A percentile compares a stretch with the other conserved stretches of the same genome.
Conservation (phyloP, 2,329 filamentous ascomycete genomes). For the Cladosporium sp. region DNA sequence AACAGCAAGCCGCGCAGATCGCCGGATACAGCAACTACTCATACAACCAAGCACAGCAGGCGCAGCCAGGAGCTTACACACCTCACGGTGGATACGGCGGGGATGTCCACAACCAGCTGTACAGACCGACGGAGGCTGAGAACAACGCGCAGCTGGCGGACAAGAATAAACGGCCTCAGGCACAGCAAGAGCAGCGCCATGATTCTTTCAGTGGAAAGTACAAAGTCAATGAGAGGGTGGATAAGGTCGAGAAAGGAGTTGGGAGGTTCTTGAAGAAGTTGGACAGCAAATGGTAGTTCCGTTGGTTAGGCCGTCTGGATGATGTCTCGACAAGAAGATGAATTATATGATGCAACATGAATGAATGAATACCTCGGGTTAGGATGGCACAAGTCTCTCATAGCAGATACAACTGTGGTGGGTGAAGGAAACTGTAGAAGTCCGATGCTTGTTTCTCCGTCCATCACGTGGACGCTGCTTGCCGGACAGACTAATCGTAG, state of each 20-base stretch:
- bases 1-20: conserved; percentile 19
- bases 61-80: conserved; percentile 13
- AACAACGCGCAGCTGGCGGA: not conserved
- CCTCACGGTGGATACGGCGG: conserved; percentile 38
- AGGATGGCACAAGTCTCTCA: too few relatives aligned
- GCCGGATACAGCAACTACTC: conserved; percentile 51
- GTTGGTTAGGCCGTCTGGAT: not conserved
- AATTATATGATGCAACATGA: too few relatives aligned
- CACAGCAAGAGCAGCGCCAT: not conserved
- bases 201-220: conserved; percentile 12
- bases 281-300: conserved; percentile 44
- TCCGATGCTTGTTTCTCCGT: too few relatives aligned
- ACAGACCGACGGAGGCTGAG: conserved; percentile 55
- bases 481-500: too few relatives aligned
- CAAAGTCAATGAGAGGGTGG: conserved; percentile 58
- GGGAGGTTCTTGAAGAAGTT: conserved; percentile 69
- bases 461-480: too few relatives aligned
- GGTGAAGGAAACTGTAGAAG: too few relatives aligned
- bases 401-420: too few relatives aligned
- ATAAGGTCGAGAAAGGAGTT: conserved; percentile 62
- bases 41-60: conserved; percentile 33
- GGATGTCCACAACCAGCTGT: conserved; percentile 61
- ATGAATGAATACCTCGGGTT: too few relatives aligned
- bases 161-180: not conserved
- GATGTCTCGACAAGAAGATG: too few relatives aligned